These are phyloP conservation scores for Cenchrus purpureus DNA, from an alignment of 176 grass and related monocot species.

Conservation along the genomic window DNA sequence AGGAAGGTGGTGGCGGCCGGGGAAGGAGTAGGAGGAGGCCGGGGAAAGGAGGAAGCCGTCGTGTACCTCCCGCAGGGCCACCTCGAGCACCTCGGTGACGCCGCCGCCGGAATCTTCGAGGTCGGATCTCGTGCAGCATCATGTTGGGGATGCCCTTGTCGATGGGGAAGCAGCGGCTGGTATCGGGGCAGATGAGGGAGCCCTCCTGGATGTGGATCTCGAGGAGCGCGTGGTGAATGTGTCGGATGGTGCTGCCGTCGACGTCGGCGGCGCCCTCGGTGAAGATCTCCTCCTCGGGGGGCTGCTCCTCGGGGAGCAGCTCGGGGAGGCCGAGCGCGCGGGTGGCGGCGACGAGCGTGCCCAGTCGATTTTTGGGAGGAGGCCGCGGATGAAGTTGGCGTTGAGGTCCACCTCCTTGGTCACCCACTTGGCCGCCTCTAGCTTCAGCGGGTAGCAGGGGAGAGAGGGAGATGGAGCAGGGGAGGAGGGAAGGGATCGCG, in stretches of 20 bases:
- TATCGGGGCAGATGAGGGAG: constrained; percentile 84
- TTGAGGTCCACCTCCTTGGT: constrained; percentile 95
- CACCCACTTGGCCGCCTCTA: constrained; percentile 65
- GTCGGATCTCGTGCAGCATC: constrained; percentile 71
- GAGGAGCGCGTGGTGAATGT: constrained; percentile 88
- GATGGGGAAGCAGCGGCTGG: constrained; percentile 75
- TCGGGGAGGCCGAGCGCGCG: constrained; percentile 55
- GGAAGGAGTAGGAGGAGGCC: too few relatives aligned
- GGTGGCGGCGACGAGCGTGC: constrained; percentile 66
- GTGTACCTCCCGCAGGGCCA: too few relatives aligned
- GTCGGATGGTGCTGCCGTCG: constrained; percentile 67
- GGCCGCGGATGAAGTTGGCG: constrained; percentile 88
- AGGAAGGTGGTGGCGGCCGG: too few relatives aligned
- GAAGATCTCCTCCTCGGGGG: constrained; percentile 65
- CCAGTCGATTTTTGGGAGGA: constrained; percentile 93
- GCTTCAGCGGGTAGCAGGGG: constrained; percentile 72
- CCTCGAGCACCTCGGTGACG: too few relatives aligned
- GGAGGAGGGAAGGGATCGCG: too few relatives aligned
- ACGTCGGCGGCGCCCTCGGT: constrained; percentile 57
- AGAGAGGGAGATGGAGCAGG: too few relatives aligned
- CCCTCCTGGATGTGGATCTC: constrained; percentile 86
- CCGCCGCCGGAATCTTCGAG: too few relatives aligned
- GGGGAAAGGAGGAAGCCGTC: too few relatives aligned
- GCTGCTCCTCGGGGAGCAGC: constrained; percentile 53
- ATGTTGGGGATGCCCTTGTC: constrained; percentile 98